Evolutionary conservation across 768 basidiomycete genomes (phyloP).

Genomic region (Fomitopsis serialis): DNA sequence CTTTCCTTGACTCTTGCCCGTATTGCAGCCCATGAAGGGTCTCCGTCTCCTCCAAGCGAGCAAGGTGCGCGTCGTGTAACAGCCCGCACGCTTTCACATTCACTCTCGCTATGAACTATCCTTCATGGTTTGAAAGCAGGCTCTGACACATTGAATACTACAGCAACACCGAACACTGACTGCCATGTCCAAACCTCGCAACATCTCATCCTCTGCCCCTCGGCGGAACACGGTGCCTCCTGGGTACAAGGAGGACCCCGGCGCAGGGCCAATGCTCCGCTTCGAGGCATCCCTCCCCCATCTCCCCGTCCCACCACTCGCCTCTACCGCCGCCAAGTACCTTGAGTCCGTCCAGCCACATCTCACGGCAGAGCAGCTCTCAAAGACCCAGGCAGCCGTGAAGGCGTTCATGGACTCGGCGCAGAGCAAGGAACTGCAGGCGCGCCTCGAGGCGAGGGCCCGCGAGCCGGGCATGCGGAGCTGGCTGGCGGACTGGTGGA

Average conservation of each 20-base stretch:
- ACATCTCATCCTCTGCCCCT: constrained; percentile 26
- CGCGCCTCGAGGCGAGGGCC: constrained; percentile 72
- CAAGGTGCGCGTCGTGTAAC: constrained; percentile 1
- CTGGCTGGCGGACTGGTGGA: constrained; percentile 99
- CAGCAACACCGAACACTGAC: constrained; percentile 10
- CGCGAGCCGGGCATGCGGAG: constrained; percentile 49
- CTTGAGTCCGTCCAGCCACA: constrained; percentile 80
- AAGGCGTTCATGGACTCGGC: constrained; percentile 66
- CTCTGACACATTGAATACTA: background rate
- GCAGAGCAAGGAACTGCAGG: constrained; percentile 68
- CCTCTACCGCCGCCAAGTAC: constrained; percentile 84
- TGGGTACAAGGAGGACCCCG: constrained; percentile 48
- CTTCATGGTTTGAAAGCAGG: background rate
- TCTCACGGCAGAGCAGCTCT: constrained; percentile 57
- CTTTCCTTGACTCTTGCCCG: background rate
- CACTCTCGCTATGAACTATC: background rate
- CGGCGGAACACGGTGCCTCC: constrained; percentile 30
- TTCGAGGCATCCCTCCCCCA: constrained; percentile 68
- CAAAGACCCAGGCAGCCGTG: constrained; percentile 52
- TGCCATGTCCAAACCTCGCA: constrained; percentile 21
- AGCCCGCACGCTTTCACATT: too few relatives aligned
- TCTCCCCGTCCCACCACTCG: constrained; percentile 81
- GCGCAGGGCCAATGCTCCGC: constrained; percentile 64
- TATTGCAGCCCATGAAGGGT: background rate
- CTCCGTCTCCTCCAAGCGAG: background rate